phyloP scores from a whole-genome alignment of 345 rosid species.

The Arabis hirsuta region DNA sequence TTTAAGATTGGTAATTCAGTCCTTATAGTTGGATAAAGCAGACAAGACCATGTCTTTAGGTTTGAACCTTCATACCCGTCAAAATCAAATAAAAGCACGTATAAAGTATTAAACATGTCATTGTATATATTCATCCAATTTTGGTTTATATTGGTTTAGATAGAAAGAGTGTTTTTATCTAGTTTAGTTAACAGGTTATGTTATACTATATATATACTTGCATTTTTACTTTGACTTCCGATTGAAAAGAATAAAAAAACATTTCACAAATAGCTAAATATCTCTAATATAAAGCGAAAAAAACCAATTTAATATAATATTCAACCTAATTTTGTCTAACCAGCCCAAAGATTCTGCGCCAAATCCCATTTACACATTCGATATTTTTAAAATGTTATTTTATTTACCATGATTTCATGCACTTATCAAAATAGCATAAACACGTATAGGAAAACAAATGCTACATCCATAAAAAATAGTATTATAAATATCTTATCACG shows the following conservation, averaged over 20 bases:
- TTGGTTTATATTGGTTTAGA: no score
- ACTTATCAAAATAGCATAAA: not conserved
- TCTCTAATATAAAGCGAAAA: not conserved
- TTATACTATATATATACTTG: no score
- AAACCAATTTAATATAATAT: not conserved
- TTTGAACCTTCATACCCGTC: not conserved
- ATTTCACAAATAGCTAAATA: no score
- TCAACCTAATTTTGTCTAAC: not conserved
- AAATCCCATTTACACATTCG: not conserved
- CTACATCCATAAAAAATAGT: not conserved
- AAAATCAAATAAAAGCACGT: not conserved
- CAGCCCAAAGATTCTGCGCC: not conserved
- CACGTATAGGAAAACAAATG: not conserved
- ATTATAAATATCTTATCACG: not conserved
- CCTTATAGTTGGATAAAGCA: not conserved
- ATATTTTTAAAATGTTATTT: not conserved
- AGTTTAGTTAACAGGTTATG: no score
- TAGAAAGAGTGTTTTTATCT: no score
- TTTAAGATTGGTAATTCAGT: not conserved
- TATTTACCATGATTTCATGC: not conserved
- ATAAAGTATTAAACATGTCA: no score
- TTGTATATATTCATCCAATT: no score
- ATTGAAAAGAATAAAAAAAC: no score
- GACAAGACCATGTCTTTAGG: constrained; percentile 8
- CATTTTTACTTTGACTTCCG: no score